Evolutionary conservation across 192 early-diverging fungal genomes (phyloP).

Genomic region (Backusella mclennaniae): DNA sequence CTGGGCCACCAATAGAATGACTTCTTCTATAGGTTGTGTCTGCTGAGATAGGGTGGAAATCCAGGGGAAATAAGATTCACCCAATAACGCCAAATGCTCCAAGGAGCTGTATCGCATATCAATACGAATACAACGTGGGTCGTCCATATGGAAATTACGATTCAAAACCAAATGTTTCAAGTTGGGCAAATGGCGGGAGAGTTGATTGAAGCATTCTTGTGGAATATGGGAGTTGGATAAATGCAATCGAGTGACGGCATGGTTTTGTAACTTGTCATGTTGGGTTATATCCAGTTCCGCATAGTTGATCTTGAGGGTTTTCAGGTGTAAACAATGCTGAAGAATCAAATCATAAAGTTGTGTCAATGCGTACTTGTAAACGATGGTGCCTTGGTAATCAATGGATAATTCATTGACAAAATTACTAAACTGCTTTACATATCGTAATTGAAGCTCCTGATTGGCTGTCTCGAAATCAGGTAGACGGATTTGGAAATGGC

Average conservation of each 20-base stretch:
- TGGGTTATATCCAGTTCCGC: constrained; percentile 2
- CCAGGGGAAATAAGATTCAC: constrained; percentile 1
- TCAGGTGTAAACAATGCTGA: not conserved
- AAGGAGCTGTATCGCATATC: not conserved
- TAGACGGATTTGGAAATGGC: not conserved
- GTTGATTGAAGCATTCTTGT: not conserved
- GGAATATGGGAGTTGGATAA: not conserved
- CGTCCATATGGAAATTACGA: not conserved
- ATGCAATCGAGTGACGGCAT: not conserved
- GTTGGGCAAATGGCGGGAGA: not conserved
- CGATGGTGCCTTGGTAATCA: not conserved
- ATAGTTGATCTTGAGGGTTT: not conserved
- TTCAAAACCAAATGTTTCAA: not conserved
- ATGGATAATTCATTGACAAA: constrained; percentile 11
- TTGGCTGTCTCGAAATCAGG: not conserved
- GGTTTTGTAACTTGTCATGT: not conserved
- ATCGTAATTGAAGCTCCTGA: not conserved
- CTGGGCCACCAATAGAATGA: not conserved
- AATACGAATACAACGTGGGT: not conserved
- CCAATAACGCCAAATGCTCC: not conserved
- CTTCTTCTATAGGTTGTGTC: not conserved
- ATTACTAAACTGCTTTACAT: not conserved
- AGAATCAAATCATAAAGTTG: not conserved
- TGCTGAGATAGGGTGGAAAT: not conserved
- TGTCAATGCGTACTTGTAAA: not conserved